Evolutionary conservation across 345 rosid genomes (phyloP).

Genomic region (Diplotaxis tenuifolia): DNA sequence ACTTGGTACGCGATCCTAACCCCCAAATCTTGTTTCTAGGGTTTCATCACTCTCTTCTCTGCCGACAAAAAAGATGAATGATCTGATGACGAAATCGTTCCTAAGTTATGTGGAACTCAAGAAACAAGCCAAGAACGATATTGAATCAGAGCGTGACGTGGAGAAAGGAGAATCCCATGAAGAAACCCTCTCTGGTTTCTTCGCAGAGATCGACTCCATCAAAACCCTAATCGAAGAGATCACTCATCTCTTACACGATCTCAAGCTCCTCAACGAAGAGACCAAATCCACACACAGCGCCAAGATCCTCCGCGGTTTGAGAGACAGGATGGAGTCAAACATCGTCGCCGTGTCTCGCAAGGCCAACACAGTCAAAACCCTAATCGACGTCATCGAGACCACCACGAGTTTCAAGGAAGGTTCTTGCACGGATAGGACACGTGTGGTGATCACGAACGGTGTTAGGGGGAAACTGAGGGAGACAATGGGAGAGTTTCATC

Average conservation of each 20-base stretch:
- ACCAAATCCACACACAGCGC: too few species aligned
- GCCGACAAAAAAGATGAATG: too few species aligned
- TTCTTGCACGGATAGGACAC: slow-evolving; percentile 55
- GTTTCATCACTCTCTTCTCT: too few species aligned
- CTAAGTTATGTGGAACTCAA: slow-evolving; percentile 77
- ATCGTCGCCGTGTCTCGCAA: slow-evolving; percentile 57
- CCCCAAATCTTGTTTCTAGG: too few species aligned
- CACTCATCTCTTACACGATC: slow-evolving; percentile 68
- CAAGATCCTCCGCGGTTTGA: too few species aligned
- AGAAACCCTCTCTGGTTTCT: slow-evolving; percentile 61
- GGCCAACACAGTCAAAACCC: slow-evolving; percentile 55
- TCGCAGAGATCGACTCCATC: slow-evolving; percentile 53
- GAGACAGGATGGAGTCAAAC: slow-evolving; percentile 76
- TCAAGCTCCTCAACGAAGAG: slow-evolving; percentile 67
- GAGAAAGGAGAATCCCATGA: slow-evolving; percentile 54
- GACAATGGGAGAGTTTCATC: slow-evolving; percentile 60
- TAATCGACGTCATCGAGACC: slow-evolving; percentile 62
- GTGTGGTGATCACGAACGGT: slow-evolving; percentile 56
- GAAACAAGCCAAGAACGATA: slow-evolving; percentile 61
- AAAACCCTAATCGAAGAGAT: slow-evolving; percentile 73
- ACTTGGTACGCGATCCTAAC: too few species aligned
- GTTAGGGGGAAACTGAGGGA: slow-evolving; percentile 54
- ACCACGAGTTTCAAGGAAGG: slow-evolving; percentile 47
- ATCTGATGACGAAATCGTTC: slow-evolving; percentile 84
- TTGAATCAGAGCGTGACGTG: slow-evolving; percentile 43